These are phyloP conservation scores for Pyrrhoderma lamaoense DNA, from an alignment of 1,284 basidiomycete genomes.

Conservation along the genomic window DNA sequence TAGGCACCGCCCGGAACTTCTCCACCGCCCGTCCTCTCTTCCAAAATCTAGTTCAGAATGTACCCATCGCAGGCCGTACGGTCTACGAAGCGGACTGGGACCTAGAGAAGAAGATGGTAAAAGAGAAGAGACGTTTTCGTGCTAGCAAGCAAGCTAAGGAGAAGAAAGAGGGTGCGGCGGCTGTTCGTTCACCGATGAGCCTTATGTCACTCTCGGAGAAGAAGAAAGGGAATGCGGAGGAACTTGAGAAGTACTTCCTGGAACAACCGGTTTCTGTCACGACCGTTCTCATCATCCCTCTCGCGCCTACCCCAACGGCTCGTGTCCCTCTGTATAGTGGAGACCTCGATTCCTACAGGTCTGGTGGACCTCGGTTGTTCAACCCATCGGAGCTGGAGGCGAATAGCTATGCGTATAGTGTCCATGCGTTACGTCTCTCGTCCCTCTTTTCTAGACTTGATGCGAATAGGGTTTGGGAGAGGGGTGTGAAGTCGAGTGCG, in stretches of 20 bases:
- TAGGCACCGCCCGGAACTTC: conserved; percentile 67
- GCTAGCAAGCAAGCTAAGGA: conserved; percentile 23
- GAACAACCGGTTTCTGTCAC: conserved; percentile 34
- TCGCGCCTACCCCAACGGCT: conserved; percentile 60
- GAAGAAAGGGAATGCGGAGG: conserved; percentile 21
- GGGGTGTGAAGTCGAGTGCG: conserved; percentile 49
- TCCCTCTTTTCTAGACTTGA: conserved; percentile 63
- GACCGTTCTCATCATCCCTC: conserved; percentile 62
- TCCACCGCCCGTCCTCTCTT: conserved; percentile 64
- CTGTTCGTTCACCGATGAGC: conserved; percentile 26
- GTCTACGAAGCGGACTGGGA: conserved; percentile 67
- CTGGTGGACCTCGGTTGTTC: conserved; percentile 35
- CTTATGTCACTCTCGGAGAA: not conserved
- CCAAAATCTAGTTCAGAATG: conserved; percentile 68
- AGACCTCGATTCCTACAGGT: not conserved
- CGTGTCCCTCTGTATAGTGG: conserved; percentile 47
- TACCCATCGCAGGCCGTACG: conserved; percentile 60
- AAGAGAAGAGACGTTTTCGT: conserved; percentile 23
- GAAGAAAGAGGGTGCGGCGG: conserved; percentile 24
- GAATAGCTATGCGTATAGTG: conserved; percentile 43
- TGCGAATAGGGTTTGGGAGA: conserved; percentile 55
- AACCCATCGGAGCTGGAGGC: conserved; percentile 46
- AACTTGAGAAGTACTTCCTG: conserved; percentile 56
- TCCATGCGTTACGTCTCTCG: conserved; percentile 57
- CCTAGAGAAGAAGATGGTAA: conserved; percentile 38